Evolutionary conservation across 1,284 basidiomycete species (phyloP).

Genomic region (Agaricales sp.): DNA sequence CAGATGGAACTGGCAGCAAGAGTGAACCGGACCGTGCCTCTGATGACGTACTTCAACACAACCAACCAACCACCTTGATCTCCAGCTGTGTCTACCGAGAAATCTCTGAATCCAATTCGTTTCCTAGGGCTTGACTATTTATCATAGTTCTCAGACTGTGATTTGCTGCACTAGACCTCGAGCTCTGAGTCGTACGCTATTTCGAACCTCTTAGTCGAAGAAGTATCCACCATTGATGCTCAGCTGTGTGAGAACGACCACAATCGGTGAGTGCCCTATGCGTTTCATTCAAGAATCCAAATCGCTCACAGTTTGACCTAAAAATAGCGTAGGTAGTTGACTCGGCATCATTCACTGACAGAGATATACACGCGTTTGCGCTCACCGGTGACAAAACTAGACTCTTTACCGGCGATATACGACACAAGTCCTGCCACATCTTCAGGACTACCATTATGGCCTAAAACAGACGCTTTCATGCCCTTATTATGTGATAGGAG

Average conservation of each 20-base stretch:
- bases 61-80: too few species aligned
- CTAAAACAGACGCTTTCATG: background rate
- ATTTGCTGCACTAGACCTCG: too few species aligned
- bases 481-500: background rate
- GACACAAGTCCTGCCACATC: constrained; percentile 14
- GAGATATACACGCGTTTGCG: background rate
- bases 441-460: constrained; percentile 8
- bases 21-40: too few species aligned
- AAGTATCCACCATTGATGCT: background rate
- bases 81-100: too few species aligned
- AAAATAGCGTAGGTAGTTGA: background rate
- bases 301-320: background rate
- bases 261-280: too few species aligned
- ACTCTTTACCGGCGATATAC: constrained; percentile 11
- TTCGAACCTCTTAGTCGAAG: too few species aligned
- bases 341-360: background rate
- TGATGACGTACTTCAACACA: too few species aligned
- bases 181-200: too few species aligned
- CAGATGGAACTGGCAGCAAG: too few species aligned
- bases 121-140: too few species aligned
- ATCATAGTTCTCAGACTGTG: too few species aligned
- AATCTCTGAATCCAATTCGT: too few species aligned
- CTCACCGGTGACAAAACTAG: constrained; percentile 15
- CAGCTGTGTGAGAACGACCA: background rate
- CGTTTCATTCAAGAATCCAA: background rate